Conservation (phyloP, 768 basidiomycete genomes). For the Suillus decipiens region DNA sequence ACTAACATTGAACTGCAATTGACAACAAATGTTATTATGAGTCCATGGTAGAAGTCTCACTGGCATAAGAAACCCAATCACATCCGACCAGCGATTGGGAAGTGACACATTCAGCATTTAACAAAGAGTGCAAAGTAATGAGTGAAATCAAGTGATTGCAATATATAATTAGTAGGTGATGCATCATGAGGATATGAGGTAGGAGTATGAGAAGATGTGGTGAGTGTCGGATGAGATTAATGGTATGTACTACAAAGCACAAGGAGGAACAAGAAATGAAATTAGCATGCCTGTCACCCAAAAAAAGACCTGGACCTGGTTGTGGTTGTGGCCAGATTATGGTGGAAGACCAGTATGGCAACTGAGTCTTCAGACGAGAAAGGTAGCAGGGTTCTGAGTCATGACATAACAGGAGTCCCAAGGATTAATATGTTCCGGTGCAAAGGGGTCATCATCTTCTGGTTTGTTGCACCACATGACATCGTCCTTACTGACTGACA, state of each 20-base stretch:
- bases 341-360: background rate
- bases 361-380: background rate
- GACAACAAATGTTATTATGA: too few relatives aligned
- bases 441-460: background rate
- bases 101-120: too few relatives aligned
- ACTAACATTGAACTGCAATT: too few relatives aligned
- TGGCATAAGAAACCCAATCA: too few relatives aligned
- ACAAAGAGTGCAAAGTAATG: background rate
- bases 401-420: background rate
- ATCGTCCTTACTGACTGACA: background rate
- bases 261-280: background rate
- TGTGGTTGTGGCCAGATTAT: too few relatives aligned
- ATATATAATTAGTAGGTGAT: background rate
- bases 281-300: background rate
- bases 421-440: background rate
- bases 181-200: background rate
- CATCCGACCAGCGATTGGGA: too few relatives aligned
- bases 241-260: background rate
- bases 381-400: background rate
- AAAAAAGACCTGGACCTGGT: background rate
- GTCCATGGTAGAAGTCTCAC: too few relatives aligned
- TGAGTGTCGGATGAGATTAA: background rate
- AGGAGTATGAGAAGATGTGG: background rate
- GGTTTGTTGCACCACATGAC: background rate
- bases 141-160: background rate